Base-by-base conservation (phyloP, 768 basidiomycete genomes). In the Lentinula raphanica region DNA sequence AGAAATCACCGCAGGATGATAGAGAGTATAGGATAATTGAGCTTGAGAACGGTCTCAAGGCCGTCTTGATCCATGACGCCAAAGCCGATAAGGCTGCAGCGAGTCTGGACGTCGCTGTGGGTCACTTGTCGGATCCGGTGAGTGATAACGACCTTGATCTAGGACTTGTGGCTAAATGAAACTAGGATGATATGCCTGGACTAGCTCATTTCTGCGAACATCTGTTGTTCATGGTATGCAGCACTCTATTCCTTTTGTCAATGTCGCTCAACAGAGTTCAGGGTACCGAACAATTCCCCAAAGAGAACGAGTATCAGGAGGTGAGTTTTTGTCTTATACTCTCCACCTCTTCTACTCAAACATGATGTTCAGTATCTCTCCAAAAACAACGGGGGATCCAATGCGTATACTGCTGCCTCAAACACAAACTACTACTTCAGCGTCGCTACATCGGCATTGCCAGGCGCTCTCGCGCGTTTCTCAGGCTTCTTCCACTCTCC, bases 121-220 rank as follows among this genome's bases (percentile, higher is more conserved):
- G 97, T 3, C 95, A 98, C 71, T 71, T 99, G 54, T 85, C 82
- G 44, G 97, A 99, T 71, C 97, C 97, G 15, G 92, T 92, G 67
- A 71, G 88, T 76, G 38, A 21, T 38, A 32, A 13, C 31, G 15
- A n/a, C 25, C 42, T 25, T 32, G 32, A 2, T 8, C 11, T 60
- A 45, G 49, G 58, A 44, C 60, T 32, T 60, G 58, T 13, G 21
- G 56, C 12, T 19, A 15, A 29, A 55, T 21, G 39, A 17, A 25
- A 54, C 27, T 65, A 91, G 85, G 85, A 82, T 68, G 93, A 96
- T 67, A 89, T 94, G 82, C 94, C 91, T 9, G 94, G 94, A 11
- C 79, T 95, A 44, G 94, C 94, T 49, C 93, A 96, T 71, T 95
- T 95, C 68, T 95, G 94, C 73, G 96, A 99, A 69, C 96, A 99